Evolutionary conservation across 2,329 filamentous ascomycete genomes (phyloP).

Genomic region (Nemania sp.): DNA sequence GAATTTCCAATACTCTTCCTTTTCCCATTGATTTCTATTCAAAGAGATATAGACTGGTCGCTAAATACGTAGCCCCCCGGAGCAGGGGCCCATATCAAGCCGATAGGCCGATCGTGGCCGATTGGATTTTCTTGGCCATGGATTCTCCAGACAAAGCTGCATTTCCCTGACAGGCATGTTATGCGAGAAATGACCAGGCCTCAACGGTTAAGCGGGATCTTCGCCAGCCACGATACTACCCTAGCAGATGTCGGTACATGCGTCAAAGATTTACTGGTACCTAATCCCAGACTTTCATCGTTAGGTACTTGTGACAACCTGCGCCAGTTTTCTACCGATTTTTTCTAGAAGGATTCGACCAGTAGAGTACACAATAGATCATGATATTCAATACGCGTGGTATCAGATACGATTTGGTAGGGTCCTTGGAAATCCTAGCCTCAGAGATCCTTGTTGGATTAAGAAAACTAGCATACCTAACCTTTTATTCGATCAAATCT

Average conservation of each 20-base stretch:
- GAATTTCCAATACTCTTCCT: too few relatives aligned
- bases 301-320: neutral
- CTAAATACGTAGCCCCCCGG: constrained; percentile 26
- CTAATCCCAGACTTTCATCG: neutral
- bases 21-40: too few relatives aligned
- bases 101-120: constrained; percentile 22
- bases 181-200: constrained; percentile 29
- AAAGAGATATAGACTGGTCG: constrained; percentile 28
- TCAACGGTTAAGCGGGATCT: constrained; percentile 30
- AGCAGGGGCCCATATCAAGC: constrained; percentile 20
- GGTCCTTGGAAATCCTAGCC: neutral
- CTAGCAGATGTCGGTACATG: constrained; percentile 16
- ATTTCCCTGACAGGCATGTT: constrained; percentile 25
- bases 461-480: too few relatives aligned
- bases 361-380: neutral
- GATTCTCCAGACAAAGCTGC: constrained; percentile 26
- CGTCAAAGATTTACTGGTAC: neutral
- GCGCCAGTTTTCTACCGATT: neutral
- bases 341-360: neutral
- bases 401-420: neutral
- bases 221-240: constrained; percentile 30
- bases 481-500: constrained; percentile 4
- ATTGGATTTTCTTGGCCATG: constrained; percentile 24
- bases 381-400: neutral
- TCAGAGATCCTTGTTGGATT: too few relatives aligned